These are phyloP conservation scores for Caloboletus firmus DNA, from an alignment of 1,284 basidiomycete species.

Conservation along the genomic window DNA sequence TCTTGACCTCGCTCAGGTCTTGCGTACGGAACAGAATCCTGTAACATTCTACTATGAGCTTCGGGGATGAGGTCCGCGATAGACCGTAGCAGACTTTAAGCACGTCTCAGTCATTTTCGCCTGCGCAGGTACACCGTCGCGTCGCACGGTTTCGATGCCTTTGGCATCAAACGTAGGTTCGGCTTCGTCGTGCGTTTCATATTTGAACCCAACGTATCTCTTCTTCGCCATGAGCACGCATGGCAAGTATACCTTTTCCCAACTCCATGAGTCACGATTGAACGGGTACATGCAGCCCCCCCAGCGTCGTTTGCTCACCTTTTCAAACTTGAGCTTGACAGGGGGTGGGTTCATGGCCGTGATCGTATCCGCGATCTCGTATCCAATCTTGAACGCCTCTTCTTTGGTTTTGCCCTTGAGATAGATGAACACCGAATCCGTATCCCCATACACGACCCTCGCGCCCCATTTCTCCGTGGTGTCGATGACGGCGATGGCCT, in stretches of 20 bases:
- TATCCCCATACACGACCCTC: constrained; percentile 96
- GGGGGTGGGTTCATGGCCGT: constrained; percentile 88
- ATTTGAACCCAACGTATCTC: constrained; percentile 95
- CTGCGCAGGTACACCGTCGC: constrained; percentile 87
- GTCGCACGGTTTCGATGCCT: constrained; percentile 94
- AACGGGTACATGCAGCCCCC: neutral
- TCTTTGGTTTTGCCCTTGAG: constrained; percentile 88
- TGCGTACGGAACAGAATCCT: constrained; percentile 89
- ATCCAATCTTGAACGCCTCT: constrained; percentile 89
- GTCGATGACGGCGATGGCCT: constrained; percentile 87
- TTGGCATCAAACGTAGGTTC: constrained; percentile 93
- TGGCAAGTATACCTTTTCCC: constrained; percentile 84
- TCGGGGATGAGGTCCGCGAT: neutral
- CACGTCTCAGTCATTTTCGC: constrained; percentile 87
- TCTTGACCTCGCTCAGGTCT: constrained; percentile 87
- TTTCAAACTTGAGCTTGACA: constrained; percentile 96
- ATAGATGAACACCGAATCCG: constrained; percentile 91
- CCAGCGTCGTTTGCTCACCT: constrained; percentile 48
- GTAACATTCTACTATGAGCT: neutral
- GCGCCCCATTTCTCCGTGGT: constrained; percentile 83
- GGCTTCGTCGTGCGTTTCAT: constrained; percentile 77
- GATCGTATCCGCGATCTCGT: constrained; percentile 88
- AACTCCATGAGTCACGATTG: neutral
- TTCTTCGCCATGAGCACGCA: constrained; percentile 96
- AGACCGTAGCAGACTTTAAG: constrained; percentile 61